Conservation (phyloP, 345 rosid genomes). For the Lagerstroemia speciosa region DNA sequence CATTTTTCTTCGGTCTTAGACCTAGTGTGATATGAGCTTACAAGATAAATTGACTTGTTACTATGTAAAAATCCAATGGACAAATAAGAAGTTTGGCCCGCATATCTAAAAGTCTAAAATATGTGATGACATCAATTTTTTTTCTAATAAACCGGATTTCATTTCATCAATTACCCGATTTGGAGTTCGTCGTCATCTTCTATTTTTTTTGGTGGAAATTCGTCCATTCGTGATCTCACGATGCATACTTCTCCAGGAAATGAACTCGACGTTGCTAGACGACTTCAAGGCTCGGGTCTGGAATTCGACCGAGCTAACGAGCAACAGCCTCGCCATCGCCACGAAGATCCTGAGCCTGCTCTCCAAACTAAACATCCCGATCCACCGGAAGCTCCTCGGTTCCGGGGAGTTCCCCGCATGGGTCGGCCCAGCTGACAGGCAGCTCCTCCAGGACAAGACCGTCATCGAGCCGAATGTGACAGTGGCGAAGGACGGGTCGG, state of each 20-base stretch:
- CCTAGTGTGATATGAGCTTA: too few species aligned
- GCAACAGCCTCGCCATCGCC: conserved; percentile 77
- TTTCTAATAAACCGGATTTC: too few species aligned
- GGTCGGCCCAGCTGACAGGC: conserved; percentile 39
- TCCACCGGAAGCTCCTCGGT: conserved; percentile 46
- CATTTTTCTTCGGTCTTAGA: too few species aligned
- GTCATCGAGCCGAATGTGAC: conserved; percentile 28
- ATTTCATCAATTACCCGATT: too few species aligned
- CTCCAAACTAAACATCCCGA: conserved; percentile 37
- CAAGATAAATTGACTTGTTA: too few species aligned
- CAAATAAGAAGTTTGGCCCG: too few species aligned
- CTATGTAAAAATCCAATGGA: too few species aligned
- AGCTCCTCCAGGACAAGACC: conserved; percentile 34
- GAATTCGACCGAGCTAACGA: conserved; percentile 57
- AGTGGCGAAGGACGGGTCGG: conserved; percentile 64
- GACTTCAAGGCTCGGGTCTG: conserved; percentile 37
- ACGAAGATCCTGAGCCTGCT: conserved; percentile 43
- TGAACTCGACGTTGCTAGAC: conserved; percentile 22
- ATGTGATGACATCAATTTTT: too few species aligned
- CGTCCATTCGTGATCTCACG: not conserved
- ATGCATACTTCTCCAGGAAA: conserved; percentile 4
- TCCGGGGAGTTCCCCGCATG: conserved; percentile 47
- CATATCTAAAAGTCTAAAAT: too few species aligned
- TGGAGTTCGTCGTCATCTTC: too few species aligned
- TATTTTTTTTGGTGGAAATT: too few species aligned